Base-by-base conservation (phyloP, 1,139 yeast genomes). In the Suhomyces wounanorum region DNA sequence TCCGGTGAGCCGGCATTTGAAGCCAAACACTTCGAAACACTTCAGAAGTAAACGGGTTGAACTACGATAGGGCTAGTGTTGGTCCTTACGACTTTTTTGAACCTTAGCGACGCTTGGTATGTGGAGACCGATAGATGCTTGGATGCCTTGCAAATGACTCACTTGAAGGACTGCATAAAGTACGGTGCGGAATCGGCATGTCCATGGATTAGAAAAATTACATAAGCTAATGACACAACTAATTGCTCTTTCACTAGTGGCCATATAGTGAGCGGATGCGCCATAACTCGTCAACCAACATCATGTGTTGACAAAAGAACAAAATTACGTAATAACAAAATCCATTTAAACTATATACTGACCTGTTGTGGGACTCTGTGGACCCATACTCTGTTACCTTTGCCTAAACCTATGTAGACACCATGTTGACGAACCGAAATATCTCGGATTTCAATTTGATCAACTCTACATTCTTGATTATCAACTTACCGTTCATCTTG, bases 371-470 rank as follows among this genome's bases (percentile, higher is more conserved):
- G 31, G 38, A 18, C 4, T 23, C 14, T 14, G 8, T n/a, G 30
- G n/a, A 6, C 30, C 41, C 30, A 26, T 14, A n/a, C 16, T 26
- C 41, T 23, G 14, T 23, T 16, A 17, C 42, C 42, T 17, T 9
- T 14, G 26, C 8, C 33, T 28, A 69, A 43, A 66, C 66, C 45
- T 68, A 67, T 41, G 65, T 67, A 21, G 76, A 64, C 40, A 75
- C 77, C 78, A 73, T 73, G 57, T 72, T 74, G 37, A 77, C 79
- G 59, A 75, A 77, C 48, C 79, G 66, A 52, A 68, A 73, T 45
- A 77, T 69, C 56, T 77, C 81, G 54, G 65, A 62, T 57, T 70
- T 74, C 63, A 77, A 68, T 51, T 71, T 71, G 23, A 64, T 56
- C 47, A 77, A 56, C 60, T 77, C 81, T 30, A 68, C 63, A 47